Base-by-base conservation (phyloP, 768 basidiomycete species). In the Lenzites betulinus region DNA sequence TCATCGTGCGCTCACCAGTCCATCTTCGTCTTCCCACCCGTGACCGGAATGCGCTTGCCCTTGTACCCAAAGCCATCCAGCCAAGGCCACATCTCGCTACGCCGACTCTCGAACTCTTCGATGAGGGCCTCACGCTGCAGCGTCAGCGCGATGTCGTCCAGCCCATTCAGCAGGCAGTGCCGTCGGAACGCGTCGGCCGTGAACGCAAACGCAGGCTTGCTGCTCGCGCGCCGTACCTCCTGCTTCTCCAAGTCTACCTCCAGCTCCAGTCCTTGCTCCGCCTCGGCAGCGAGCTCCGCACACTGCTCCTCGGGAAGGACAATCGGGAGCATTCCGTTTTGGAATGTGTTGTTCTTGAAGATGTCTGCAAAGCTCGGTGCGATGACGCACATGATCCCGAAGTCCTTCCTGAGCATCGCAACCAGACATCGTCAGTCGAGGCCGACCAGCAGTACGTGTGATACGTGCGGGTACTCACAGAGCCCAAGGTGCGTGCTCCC, bases 71-170 rank as follows among this genome's bases (percentile, higher is more conserved):
- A 91, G 36, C 96, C 97, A 70, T 99, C 93, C 72, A 98, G 76
- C 97, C 97, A 99, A 5, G 97, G 92, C 94, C 95, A 98, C 59
- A 78, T 71, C 69, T 84, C 77, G 26, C 86, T 89, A 65, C 97
- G 76, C 68, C 82, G 83, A 69, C 81, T 69, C 81, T 99, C 97
- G 68, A 98, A 99, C 43, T 73, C 66, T 60, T 81, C 78, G 64
- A 99, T 97, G n/a, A 80, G 73, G 9, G 77, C 77, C 33, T 80
- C 86, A 71, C 87, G 88, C 73, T 92, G 87, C 79, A 99, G 78
- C 44, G 97, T 99, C 74, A 99, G 78, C 43, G 90, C 95, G 64
- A 99, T 96, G 70, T 98, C 97, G 73, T 99, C 97, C 65, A 98
- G 77, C 33, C 97, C 97, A 69, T 99, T 95, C 75, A 99, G 73